Evolutionary conservation across 2,329 filamentous ascomycete genomes (phyloP).

Genomic region (Neonectria hederae): DNA sequence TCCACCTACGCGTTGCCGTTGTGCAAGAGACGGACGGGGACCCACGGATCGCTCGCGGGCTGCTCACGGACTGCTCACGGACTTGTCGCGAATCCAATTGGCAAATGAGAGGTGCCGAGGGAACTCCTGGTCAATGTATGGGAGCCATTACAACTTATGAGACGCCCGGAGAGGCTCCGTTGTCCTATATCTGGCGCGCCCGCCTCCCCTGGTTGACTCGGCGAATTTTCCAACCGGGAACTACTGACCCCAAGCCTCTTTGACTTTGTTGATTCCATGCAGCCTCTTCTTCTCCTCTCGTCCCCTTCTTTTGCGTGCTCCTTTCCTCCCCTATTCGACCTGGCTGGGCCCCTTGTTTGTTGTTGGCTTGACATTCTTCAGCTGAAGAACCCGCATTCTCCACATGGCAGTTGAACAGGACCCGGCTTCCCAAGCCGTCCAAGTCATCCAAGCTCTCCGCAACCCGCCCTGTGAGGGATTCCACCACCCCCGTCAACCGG

Average conservation of each 20-base stretch:
- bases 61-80: neutral
- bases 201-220: neutral
- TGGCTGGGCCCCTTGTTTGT: neutral
- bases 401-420: conserved; percentile 20
- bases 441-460: neutral
- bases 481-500: neutral
- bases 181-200: neutral
- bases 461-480: neutral
- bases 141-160: neutral
- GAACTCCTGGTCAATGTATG: neutral
- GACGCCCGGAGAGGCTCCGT: neutral
- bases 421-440: conserved; percentile 2
- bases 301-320: neutral
- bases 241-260: neutral
- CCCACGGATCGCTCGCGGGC: conserved; percentile 6
- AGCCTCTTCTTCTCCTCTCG: neutral
- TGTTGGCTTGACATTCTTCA: conserved; percentile 7
- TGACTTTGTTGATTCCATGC: neutral
- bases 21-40: conserved; percentile 4
- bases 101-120: neutral
- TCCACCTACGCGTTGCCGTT: conserved; percentile 6
- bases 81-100: conserved; percentile 5
- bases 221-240: neutral
- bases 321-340: neutral
- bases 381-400: conserved; percentile 16